Evolutionary conservation across 2,329 filamentous ascomycete genomes (phyloP).

Genomic region (Neofusicoccum kwambonambiense): DNA sequence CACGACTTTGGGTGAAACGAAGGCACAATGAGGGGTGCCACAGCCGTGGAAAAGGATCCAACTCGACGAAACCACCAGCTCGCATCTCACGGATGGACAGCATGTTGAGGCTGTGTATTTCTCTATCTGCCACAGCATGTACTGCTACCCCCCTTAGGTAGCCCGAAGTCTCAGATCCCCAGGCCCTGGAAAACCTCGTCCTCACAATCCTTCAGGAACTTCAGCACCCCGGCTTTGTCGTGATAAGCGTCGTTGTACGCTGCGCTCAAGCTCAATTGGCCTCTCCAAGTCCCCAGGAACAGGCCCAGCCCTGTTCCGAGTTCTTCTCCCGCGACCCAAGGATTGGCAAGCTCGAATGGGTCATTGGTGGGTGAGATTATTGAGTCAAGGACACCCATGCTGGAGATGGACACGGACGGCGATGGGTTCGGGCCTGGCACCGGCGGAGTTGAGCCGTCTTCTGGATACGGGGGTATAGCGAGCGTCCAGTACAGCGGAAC

Average conservation of each 20-base stretch:
- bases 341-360: conserved; percentile 30
- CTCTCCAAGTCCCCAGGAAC: conserved; percentile 43
- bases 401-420: conserved; percentile 20
- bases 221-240: conserved; percentile 20
- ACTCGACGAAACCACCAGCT: too few species aligned
- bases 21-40: too few species aligned
- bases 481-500: neutral
- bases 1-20: too few species aligned
- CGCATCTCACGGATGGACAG: too few species aligned
- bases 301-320: conserved; percentile 37
- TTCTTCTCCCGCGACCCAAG: conserved; percentile 50
- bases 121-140: too few species aligned
- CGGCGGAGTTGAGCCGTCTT: neutral
- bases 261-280: conserved; percentile 38
- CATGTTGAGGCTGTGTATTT: too few species aligned
- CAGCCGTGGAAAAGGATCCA: too few species aligned
- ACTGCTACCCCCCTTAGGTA: too few species aligned
- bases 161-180: neutral
- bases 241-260: conserved; percentile 49
- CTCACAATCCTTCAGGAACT: conserved; percentile 19
- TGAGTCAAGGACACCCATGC: conserved; percentile 31
- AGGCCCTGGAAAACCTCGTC: neutral
- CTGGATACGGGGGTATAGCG: neutral
- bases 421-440: conserved; percentile 18
- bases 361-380: conserved; percentile 32